These are phyloP conservation scores for Penicillium sp. DNA, from an alignment of 2,329 filamentous ascomycete species.

Conservation along the genomic window DNA sequence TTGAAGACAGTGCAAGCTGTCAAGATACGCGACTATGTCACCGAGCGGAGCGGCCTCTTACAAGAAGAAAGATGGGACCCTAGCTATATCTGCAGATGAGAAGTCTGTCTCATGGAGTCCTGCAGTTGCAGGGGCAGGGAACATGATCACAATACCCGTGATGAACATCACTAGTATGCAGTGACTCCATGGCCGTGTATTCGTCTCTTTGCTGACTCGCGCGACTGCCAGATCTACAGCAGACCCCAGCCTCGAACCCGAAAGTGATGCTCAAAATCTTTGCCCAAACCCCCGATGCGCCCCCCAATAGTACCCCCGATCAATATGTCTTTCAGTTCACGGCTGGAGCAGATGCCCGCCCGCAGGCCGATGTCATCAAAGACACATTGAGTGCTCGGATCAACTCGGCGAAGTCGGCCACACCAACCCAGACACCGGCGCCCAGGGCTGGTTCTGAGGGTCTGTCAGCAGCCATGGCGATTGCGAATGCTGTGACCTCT, in stretches of 20 bases:
- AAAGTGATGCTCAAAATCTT: constrained; percentile 96
- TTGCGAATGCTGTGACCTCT: constrained; percentile 66
- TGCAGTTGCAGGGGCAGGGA: constrained; percentile 57
- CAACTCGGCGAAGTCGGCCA: constrained; percentile 60
- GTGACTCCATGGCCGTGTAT: constrained; percentile 1
- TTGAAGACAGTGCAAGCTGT: constrained; percentile 40
- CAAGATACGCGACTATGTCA: constrained; percentile 37
- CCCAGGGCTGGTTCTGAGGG: constrained; percentile 39
- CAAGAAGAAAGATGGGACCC: constrained; percentile 92
- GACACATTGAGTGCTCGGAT: constrained; percentile 77
- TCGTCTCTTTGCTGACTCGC: constrained; percentile 3
- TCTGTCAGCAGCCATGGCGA: constrained; percentile 69
- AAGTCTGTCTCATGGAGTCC: constrained; percentile 79
- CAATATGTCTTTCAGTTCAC: constrained; percentile 89
- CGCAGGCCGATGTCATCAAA: constrained; percentile 81
- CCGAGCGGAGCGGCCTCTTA: constrained; percentile 68
- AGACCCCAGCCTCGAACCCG: constrained; percentile 80
- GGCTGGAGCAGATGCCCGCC: constrained; percentile 68
- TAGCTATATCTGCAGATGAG: constrained; percentile 71
- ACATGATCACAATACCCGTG: constrained; percentile 67
- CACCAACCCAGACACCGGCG: constrained; percentile 35
- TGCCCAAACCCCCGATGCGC: constrained; percentile 57
- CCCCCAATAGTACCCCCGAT: constrained; percentile 46
- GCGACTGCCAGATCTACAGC: constrained; percentile 70
- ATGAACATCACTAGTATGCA: constrained; percentile 75